Evolutionary conservation across 2,329 filamentous ascomycete genomes (phyloP).

Genomic region (Tolypocladium capitatum): DNA sequence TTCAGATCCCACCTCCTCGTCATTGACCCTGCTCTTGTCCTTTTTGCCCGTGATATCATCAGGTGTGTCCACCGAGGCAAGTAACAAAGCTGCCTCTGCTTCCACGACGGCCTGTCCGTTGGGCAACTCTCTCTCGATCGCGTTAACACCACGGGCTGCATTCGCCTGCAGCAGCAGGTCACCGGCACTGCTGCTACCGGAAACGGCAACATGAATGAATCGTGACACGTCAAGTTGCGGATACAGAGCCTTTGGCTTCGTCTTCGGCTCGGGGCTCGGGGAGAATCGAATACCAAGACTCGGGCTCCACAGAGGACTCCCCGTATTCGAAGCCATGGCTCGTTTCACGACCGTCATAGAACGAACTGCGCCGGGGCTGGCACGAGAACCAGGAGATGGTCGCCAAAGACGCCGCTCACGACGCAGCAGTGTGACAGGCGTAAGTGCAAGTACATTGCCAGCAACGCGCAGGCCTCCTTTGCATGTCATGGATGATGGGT

Average conservation of each 20-base stretch:
- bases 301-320: constrained; percentile 15
- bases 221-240: constrained; percentile 13
- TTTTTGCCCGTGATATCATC: not conserved
- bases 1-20: not conserved
- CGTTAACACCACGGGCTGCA: not conserved
- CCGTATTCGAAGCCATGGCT: constrained; percentile 4
- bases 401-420: not conserved
- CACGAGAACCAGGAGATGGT: not conserved
- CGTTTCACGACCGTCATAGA: constrained; percentile 2
- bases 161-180: not conserved
- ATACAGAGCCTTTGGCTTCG: constrained; percentile 7
- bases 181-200: not conserved
- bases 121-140: not conserved
- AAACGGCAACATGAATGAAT: constrained; percentile 10
- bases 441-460: constrained; percentile 12
- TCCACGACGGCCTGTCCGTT: not conserved
- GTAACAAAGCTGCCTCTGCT: not conserved
- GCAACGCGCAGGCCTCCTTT: constrained; percentile 8
- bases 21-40: not conserved
- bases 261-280: constrained; percentile 6
- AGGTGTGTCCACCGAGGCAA: no score
- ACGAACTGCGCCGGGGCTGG: not conserved
- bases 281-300: constrained; percentile 18
- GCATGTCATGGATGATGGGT: constrained; percentile 9
- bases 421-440: not conserved